A percentile compares a stretch with the other conserved stretches of the same genome.
Evolutionary conservation across 306 rosid species (phyloP).

Genomic region (Corylus avellana): DNA sequence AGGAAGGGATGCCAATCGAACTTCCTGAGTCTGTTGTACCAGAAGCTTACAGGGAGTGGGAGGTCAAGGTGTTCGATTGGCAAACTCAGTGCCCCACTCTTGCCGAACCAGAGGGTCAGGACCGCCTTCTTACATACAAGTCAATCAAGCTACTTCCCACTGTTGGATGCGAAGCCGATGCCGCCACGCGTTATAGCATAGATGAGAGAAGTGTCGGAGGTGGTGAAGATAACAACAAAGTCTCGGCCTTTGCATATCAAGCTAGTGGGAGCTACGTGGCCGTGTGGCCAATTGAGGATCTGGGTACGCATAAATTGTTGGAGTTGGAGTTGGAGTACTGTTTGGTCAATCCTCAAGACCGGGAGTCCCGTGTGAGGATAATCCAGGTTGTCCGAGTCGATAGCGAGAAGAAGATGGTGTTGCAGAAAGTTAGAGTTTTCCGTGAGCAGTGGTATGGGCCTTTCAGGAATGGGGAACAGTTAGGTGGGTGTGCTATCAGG

Average conservation of each 20-base stretch:
- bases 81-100: slow-evolving; percentile 97
- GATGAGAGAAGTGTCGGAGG: slow-evolving; percentile 67
- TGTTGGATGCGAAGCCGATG: slow-evolving; percentile 97
- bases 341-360: slow-evolving; percentile 78
- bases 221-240: slow-evolving; percentile 23
- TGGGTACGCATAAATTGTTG: slow-evolving; percentile 32
- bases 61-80: slow-evolving; percentile 92
- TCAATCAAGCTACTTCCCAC: slow-evolving; percentile 82
- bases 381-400: slow-evolving; percentile 57
- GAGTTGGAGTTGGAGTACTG: slow-evolving; percentile 93
- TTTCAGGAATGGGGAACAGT: slow-evolving; percentile 90
- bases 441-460: slow-evolving; percentile 99
- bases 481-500: slow-evolving; percentile 88
- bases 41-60: slow-evolving; percentile 91
- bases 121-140: slow-evolving; percentile 52
- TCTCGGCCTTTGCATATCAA: slow-evolving; percentile 75
- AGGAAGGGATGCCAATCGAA: slow-evolving; percentile 67
- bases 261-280: slow-evolving; percentile 79
- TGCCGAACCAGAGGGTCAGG: slow-evolving; percentile 54
- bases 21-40: slow-evolving; percentile 91
- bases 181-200: slow-evolving; percentile 67
- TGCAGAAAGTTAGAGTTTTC: slow-evolving; percentile 58
- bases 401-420: slow-evolving; percentile 37
- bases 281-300: slow-evolving; percentile 56
- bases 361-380: slow-evolving; percentile 83